phyloP scores from a whole-genome alignment of 164 flowering plant species.

The Aristolochia californica region DNA sequence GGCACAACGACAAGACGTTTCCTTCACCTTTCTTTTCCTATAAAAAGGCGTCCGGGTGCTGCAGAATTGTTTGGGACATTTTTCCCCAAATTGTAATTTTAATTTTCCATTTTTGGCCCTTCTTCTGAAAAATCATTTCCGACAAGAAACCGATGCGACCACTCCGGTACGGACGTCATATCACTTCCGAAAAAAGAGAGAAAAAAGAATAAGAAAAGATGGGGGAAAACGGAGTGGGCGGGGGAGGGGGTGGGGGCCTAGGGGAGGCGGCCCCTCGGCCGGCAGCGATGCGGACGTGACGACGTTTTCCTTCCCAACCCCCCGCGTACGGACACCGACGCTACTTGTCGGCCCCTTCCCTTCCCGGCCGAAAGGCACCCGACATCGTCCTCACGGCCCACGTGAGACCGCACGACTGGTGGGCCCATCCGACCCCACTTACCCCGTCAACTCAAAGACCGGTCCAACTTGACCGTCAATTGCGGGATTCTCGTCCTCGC shows the following conservation, averaged over 20 bases:
- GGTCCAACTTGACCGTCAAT: not conserved
- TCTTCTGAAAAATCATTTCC: constrained; percentile 2
- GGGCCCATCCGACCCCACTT: too few relatives aligned
- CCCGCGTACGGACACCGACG: not conserved
- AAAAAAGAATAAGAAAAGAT: too few relatives aligned
- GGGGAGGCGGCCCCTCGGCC: too few relatives aligned
- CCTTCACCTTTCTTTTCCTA: too few relatives aligned
- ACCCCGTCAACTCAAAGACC: constrained; percentile 1
- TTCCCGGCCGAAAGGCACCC: not conserved
- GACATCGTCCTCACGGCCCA: constrained; percentile 1
- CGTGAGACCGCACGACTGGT: constrained; percentile 6
- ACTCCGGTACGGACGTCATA: not conserved
- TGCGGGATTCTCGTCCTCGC: constrained; percentile 6
- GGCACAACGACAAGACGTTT: too few relatives aligned
- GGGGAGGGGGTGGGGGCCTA: too few relatives aligned
- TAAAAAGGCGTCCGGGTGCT: too few relatives aligned
- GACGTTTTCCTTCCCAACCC: not conserved
- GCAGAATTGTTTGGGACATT: not conserved
- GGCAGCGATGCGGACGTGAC: constrained; percentile 3
- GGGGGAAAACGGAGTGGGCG: too few relatives aligned
- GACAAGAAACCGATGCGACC: constrained; percentile 1
- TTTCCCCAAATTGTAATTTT: not conserved
- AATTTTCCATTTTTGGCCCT: not conserved
- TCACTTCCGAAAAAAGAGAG: not conserved
- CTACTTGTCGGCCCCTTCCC: not conserved